Conservation (phyloP, 345 rosid species). For the Rubroshorea leprosula region DNA sequence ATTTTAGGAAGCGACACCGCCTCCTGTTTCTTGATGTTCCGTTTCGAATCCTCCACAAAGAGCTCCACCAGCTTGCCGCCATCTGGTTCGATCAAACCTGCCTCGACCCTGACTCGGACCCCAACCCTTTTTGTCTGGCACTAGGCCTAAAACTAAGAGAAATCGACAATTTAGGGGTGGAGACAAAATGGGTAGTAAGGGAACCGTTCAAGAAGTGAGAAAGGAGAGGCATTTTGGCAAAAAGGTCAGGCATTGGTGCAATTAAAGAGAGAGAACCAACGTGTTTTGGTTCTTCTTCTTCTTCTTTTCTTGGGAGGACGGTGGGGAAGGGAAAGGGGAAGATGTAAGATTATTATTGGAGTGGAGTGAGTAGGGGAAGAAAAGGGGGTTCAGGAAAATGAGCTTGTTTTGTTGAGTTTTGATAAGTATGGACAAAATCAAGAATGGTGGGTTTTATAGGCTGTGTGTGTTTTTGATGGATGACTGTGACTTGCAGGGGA, state of each 20-base stretch:
- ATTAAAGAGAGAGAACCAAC: slow-evolving; percentile 8
- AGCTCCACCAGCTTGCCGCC: no score
- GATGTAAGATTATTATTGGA: neutral
- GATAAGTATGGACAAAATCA: no score
- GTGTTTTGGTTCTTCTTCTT: no score
- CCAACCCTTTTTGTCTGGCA: slow-evolving; percentile 80
- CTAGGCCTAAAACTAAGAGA: slow-evolving; percentile 12
- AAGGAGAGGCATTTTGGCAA: slow-evolving; percentile 29
- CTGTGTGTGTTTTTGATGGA: no score
- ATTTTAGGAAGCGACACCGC: slow-evolving; percentile 53
- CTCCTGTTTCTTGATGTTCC: slow-evolving; percentile 51
- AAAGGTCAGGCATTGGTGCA: slow-evolving; percentile 43
- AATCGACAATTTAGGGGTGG: slow-evolving; percentile 32
- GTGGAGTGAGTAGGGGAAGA: no score
- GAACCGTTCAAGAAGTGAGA: slow-evolving; percentile 41
- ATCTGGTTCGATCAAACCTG: no score
- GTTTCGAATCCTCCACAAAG: slow-evolving; percentile 45
- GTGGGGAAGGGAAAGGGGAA: neutral
- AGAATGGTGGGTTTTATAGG: no score
- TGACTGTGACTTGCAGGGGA: no score
- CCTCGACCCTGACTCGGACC: no score
- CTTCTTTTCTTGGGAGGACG: no score
- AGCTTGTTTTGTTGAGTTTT: no score
- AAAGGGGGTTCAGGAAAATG: no score
- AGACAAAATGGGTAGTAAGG: slow-evolving; percentile 30